Percentiles rank a stretch among this genome's conserved stretches.
phyloP scores from a whole-genome alignment of 805 yeast species.

The Vanderwaltozyma tropicalis region DNA sequence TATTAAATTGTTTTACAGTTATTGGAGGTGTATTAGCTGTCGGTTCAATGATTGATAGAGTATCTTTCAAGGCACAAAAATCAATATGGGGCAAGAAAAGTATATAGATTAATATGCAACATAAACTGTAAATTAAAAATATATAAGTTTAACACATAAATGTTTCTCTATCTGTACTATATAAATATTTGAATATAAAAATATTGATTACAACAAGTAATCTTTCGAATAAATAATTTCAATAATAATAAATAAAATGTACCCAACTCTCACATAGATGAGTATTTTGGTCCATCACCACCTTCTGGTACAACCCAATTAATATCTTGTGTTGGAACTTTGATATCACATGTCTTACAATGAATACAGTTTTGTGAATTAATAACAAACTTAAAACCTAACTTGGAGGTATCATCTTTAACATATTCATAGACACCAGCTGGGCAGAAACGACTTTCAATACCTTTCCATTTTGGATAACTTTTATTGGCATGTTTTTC shows the following conservation, averaged over 20 bases:
- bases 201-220: no score
- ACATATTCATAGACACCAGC: conserved; percentile 95
- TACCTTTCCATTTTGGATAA: conserved; percentile 72
- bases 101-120: conserved; percentile 2
- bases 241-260: conserved; percentile 1
- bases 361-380: conserved; percentile 96
- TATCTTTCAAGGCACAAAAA: conserved; percentile 83
- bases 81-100: conserved; percentile 37
- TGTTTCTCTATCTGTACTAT: no score
- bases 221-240: conserved; percentile 6
- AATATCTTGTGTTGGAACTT: conserved; percentile 90
- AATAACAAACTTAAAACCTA: conserved; percentile 80
- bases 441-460: conserved; percentile 90
- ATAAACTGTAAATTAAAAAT: not conserved
- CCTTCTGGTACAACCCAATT: conserved; percentile 98
- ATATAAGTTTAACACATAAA: no score
- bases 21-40: conserved; percentile 94
- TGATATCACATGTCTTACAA: conserved; percentile 97
- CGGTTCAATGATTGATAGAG: conserved; percentile 79
- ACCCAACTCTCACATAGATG: conserved; percentile 19
- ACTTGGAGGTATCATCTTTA: conserved; percentile 44
- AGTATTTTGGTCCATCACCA: conserved; percentile 96
- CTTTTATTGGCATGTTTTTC: conserved; percentile 55
- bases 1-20: conserved; percentile 76
- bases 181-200: no score